Conservation (phyloP, 2,329 filamentous ascomycete species). For the Curvularia sp. region DNA sequence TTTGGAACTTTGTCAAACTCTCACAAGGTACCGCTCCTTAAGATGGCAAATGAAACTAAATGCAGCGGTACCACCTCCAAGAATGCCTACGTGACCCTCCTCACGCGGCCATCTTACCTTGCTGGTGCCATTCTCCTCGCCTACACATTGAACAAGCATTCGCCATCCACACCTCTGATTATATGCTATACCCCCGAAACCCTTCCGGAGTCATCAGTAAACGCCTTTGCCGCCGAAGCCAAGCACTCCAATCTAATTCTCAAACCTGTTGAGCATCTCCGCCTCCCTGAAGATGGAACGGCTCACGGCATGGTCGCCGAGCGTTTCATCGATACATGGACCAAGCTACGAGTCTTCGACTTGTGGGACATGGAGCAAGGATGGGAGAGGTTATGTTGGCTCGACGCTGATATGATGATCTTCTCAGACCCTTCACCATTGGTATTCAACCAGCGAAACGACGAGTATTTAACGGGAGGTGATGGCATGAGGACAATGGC, state of each 20-base stretch:
- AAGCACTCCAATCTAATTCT: constrained; percentile 52
- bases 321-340: constrained; percentile 63
- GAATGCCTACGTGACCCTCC: constrained; percentile 59
- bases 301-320: constrained; percentile 56
- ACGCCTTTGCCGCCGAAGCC: constrained; percentile 54
- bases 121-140: constrained; percentile 61
- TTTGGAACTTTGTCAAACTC: not conserved
- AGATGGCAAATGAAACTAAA: constrained; percentile 18
- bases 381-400: constrained; percentile 55
- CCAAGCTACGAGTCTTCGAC: constrained; percentile 63
- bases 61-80: not conserved
- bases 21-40: not conserved
- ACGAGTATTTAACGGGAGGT: constrained; percentile 31
- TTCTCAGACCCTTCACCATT: constrained; percentile 50
- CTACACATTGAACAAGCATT: constrained; percentile 57
- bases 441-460: constrained; percentile 55
- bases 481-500: constrained; percentile 53
- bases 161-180: constrained; percentile 57
- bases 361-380: constrained; percentile 36
- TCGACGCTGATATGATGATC: constrained; percentile 63
- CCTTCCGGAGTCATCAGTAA: constrained; percentile 51
- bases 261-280: constrained; percentile 52
- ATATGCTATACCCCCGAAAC: constrained; percentile 58
- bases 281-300: constrained; percentile 44
- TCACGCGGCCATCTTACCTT: constrained; percentile 61